A percentile compares a stretch with the other conserved stretches of the same genome.
phyloP scores from a whole-genome alignment of 306 rosid species.

The Hippophae tibetana region DNA sequence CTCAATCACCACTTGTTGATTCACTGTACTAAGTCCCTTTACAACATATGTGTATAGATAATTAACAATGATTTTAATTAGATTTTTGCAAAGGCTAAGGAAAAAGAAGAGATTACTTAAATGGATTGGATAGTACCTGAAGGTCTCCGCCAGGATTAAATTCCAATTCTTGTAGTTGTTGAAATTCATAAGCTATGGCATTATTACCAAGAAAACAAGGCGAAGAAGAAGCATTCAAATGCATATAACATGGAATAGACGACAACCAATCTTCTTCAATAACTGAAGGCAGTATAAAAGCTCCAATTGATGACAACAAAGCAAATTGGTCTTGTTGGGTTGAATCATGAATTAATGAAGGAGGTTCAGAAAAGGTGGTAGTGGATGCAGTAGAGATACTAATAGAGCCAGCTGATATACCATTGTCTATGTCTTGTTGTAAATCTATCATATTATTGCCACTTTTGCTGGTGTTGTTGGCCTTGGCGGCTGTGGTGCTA shows the following conservation, averaged over 20 bases:
- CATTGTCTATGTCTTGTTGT: slow-evolving; percentile 74
- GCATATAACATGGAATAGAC: slow-evolving; percentile 55
- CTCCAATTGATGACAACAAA: slow-evolving; percentile 36
- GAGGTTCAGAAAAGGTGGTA: slow-evolving; percentile 40
- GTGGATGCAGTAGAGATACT: slow-evolving; percentile 51
- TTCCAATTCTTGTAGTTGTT: too few relatives aligned
- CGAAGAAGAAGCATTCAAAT: slow-evolving; percentile 60
- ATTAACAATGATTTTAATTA: too few relatives aligned
- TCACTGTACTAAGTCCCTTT: slow-evolving; percentile 57
- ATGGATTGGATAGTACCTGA: too few relatives aligned
- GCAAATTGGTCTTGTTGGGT: slow-evolving; percentile 48
- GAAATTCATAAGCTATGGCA: slow-evolving; percentile 16
- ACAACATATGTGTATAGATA: too few relatives aligned
- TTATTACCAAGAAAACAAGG: slow-evolving; percentile 53
- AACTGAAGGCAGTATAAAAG: slow-evolving; percentile 44
- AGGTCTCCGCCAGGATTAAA: too few relatives aligned
- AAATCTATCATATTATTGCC: slow-evolving; percentile 46
- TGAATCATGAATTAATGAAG: slow-evolving; percentile 19
- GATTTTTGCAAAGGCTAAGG: too few relatives aligned
- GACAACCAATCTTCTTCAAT: slow-evolving; percentile 75
- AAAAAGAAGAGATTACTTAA: too few relatives aligned
- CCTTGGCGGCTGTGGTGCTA: slow-evolving; percentile 6
- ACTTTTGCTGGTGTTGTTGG: slow-evolving; percentile 14
- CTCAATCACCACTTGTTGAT: slow-evolving; percentile 49
- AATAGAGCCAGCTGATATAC: slow-evolving; percentile 73